phyloP scores from a whole-genome alignment of 441 rosid genomes.

The Gossypium trilobum region DNA sequence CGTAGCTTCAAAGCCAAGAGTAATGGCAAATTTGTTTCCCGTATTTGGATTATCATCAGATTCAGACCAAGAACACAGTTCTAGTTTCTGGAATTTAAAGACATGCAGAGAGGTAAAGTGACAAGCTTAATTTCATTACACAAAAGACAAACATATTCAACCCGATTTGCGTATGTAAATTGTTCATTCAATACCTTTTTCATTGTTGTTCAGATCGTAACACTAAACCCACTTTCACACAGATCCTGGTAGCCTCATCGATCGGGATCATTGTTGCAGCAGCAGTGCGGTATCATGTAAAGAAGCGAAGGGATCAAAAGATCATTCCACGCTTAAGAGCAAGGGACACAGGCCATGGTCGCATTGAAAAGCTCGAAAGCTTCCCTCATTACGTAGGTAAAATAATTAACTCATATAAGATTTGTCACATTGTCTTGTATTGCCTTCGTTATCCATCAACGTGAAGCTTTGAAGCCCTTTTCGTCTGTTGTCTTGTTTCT shows the following conservation, averaged over 20 bases:
- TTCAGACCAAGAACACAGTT: slow-evolving; percentile 9
- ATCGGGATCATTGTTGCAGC: slow-evolving; percentile 56
- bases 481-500: neutral
- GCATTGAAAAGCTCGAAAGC: slow-evolving; percentile 63
- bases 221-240: slow-evolving; percentile 44
- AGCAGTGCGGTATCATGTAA: slow-evolving; percentile 41
- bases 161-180: neutral
- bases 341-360: slow-evolving; percentile 33
- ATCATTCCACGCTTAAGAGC: slow-evolving; percentile 52
- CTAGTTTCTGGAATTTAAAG: slow-evolving; percentile 15
- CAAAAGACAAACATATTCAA: neutral
- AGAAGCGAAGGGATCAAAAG: slow-evolving; percentile 49
- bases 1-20: slow-evolving; percentile 13
- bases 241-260: slow-evolving; percentile 59
- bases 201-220: slow-evolving; percentile 22
- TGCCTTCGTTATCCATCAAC: neutral
- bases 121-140: neutral
- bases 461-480: neutral
- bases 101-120: slow-evolving; percentile 38
- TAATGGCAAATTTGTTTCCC: slow-evolving; percentile 21
- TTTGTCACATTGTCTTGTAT: neutral
- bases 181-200: neutral
- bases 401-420: neutral
- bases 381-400: slow-evolving; percentile 95
- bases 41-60: slow-evolving; percentile 8